phyloP scores from a whole-genome alignment of 768 basidiomycete genomes.

The Podaxis sp. region DNA sequence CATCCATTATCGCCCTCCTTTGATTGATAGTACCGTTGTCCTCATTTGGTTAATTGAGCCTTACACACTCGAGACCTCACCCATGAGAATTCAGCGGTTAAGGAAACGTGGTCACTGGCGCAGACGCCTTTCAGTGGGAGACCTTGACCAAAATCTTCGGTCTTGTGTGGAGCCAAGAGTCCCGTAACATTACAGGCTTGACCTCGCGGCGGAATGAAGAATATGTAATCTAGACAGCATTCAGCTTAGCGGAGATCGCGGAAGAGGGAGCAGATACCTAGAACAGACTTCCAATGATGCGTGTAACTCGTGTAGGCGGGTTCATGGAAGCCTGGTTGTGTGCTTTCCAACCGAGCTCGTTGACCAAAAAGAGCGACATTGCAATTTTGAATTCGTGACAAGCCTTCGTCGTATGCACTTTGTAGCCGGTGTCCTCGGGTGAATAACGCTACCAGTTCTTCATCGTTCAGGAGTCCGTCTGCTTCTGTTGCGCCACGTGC shows the following conservation, averaged over 20 bases:
- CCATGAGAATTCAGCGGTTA: slow-evolving; percentile 60
- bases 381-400: slow-evolving; percentile 18
- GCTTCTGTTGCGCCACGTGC: slow-evolving; percentile 52
- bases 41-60: slow-evolving; percentile 3
- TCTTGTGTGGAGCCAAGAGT: slow-evolving; percentile 58
- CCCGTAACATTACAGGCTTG: slow-evolving; percentile 36
- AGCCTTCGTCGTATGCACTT: slow-evolving; percentile 69
- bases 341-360: slow-evolving; percentile 34
- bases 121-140: slow-evolving; percentile 77
- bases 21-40: neutral
- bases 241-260: neutral
- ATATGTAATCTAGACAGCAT: slow-evolving; percentile 75
- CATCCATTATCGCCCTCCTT: slow-evolving; percentile 13
- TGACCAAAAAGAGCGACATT: slow-evolving; percentile 44
- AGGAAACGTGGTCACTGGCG: slow-evolving; percentile 83
- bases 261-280: slow-evolving; percentile 45
- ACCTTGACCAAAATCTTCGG: slow-evolving; percentile 59
- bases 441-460: slow-evolving; percentile 53
- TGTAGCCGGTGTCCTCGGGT: slow-evolving; percentile 31
- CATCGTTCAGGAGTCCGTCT: slow-evolving; percentile 67
- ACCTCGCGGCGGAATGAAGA: slow-evolving; percentile 52
- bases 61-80: slow-evolving; percentile 12
- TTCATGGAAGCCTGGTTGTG: slow-evolving; percentile 56
- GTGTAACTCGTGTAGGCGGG: slow-evolving; percentile 90
- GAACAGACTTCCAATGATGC: slow-evolving; percentile 76